These are phyloP conservation scores for Myriosclerotinia curreyana DNA, from an alignment of 2,329 filamentous ascomycete genomes.

Conservation along the genomic window DNA sequence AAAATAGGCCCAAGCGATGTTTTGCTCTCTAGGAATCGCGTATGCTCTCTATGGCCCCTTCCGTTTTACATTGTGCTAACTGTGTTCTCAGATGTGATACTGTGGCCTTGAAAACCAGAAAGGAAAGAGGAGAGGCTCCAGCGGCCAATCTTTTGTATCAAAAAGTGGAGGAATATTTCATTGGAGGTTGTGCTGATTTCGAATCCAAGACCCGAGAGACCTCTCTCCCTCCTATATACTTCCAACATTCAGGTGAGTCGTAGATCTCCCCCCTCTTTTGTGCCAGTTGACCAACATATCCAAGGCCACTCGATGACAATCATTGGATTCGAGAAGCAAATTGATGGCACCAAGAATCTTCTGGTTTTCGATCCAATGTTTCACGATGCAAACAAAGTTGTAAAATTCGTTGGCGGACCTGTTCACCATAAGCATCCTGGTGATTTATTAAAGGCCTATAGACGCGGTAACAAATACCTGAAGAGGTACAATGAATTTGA, in stretches of 20 bases:
- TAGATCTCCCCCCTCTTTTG: neutral
- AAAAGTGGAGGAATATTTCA: conserved; percentile 73
- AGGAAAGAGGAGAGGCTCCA: conserved; percentile 32
- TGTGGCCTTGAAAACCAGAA: conserved; percentile 53
- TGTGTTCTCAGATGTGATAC: conserved; percentile 55
- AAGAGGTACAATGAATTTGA: conserved; percentile 75
- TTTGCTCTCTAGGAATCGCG: conserved; percentile 65
- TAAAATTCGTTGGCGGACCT: conserved; percentile 52
- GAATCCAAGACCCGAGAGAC: conserved; percentile 67
- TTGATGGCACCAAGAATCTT: conserved; percentile 63
- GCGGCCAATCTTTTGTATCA: conserved; percentile 53
- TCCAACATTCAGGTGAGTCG: conserved; percentile 70
- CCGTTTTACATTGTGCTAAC: conserved; percentile 17
- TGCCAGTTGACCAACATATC: conserved; percentile 13
- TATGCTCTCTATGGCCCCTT: conserved; percentile 41
- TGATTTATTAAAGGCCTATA: conserved; percentile 66
- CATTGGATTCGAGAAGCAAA: conserved; percentile 72
- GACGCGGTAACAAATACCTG: conserved; percentile 66
- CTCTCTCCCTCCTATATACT: conserved; percentile 76
- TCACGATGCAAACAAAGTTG: conserved; percentile 62
- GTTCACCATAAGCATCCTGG: conserved; percentile 49
- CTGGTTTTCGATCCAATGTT: conserved; percentile 89
- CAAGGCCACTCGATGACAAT: conserved; percentile 85
- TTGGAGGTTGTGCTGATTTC: conserved; percentile 49
- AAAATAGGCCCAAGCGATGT: conserved; percentile 71